Percentiles rank a stretch among this genome's conserved stretches.
Conservation (phyloP, 306 rosid species). For the Trichosanthes truncata region DNA sequence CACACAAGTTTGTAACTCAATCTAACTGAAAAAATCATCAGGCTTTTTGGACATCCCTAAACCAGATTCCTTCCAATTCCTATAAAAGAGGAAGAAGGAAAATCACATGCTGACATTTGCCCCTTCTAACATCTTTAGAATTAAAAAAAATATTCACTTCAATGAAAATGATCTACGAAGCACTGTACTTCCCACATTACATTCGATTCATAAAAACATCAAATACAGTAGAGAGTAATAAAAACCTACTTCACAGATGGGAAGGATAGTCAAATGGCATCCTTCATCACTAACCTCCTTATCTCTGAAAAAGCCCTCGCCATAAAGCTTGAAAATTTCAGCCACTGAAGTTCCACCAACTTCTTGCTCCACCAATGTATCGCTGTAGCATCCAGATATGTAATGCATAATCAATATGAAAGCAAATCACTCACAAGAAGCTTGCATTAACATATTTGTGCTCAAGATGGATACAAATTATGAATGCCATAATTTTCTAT, state of each 20-base stretch:
- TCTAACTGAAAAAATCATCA: not conserved
- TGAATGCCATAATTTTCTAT: not conserved
- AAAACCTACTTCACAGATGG: not conserved
- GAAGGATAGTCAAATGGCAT: not conserved
- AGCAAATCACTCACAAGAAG: not conserved
- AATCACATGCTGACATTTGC: not conserved
- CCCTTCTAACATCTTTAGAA: not conserved
- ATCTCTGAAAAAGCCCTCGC: slow-evolving; percentile 76
- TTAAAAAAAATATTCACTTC: not conserved
- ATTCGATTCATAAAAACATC: not conserved
- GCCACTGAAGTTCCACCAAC: slow-evolving; percentile 57
- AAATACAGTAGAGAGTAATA: not conserved
- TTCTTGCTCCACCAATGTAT: slow-evolving; percentile 68
- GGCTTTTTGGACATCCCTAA: not conserved
- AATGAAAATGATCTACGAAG: not conserved
- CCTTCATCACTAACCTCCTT: slow-evolving; percentile 66
- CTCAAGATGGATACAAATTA: not conserved
- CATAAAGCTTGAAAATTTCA: slow-evolving; percentile 70
- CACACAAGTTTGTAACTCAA: not conserved
- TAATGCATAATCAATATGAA: not conserved
- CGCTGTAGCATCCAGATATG: slow-evolving; percentile 47
- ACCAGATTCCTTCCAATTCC: not conserved
- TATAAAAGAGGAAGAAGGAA: not conserved
- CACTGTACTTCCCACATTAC: not conserved
- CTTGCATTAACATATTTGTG: not conserved